Evolutionary conservation across 441 rosid species (phyloP).

Genomic region (Brassica balearica): DNA sequence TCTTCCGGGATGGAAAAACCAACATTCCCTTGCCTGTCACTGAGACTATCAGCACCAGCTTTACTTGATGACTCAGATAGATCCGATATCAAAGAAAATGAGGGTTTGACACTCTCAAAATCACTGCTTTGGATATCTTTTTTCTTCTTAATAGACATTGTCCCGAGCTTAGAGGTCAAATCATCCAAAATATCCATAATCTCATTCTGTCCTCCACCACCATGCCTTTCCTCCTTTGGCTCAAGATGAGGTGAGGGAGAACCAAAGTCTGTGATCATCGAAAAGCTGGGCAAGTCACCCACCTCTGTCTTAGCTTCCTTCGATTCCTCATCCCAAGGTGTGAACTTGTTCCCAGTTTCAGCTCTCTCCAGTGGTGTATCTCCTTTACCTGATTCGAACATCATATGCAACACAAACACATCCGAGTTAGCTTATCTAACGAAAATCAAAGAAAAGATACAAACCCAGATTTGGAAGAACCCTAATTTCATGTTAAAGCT

Average conservation of each 20-base stretch:
- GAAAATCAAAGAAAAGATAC: slow-evolving; percentile 6
- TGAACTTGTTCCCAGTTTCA: slow-evolving; percentile 45
- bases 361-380: slow-evolving; percentile 27
- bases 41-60: slow-evolving; percentile 38
- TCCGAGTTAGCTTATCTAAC: not conserved
- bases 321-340: slow-evolving; percentile 47
- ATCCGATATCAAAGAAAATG: slow-evolving; percentile 50
- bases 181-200: slow-evolving; percentile 82
- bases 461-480: slow-evolving; percentile 18
- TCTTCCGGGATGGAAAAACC: slow-evolving; percentile 31
- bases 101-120: slow-evolving; percentile 50
- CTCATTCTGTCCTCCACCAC: slow-evolving; percentile 51
- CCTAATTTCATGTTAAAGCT: not conserved
- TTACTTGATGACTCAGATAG: slow-evolving; percentile 31
- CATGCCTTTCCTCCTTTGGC: slow-evolving; percentile 32
- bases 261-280: slow-evolving; percentile 65
- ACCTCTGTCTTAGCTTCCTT: slow-evolving; percentile 33
- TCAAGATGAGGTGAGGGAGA: slow-evolving; percentile 59
- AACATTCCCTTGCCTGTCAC: slow-evolving; percentile 32
- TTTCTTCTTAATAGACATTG: slow-evolving; percentile 76
- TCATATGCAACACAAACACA: slow-evolving; percentile 13
- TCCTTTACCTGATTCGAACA: slow-evolving; percentile 33
- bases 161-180: slow-evolving; percentile 76
- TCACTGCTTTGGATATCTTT: slow-evolving; percentile 44
- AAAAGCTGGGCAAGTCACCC: slow-evolving; percentile 48